Percentiles rank a stretch among this genome's conserved stretches.
Evolutionary conservation across 257 asterid genomes (phyloP).

Genomic region (Eucommia ulmoides): DNA sequence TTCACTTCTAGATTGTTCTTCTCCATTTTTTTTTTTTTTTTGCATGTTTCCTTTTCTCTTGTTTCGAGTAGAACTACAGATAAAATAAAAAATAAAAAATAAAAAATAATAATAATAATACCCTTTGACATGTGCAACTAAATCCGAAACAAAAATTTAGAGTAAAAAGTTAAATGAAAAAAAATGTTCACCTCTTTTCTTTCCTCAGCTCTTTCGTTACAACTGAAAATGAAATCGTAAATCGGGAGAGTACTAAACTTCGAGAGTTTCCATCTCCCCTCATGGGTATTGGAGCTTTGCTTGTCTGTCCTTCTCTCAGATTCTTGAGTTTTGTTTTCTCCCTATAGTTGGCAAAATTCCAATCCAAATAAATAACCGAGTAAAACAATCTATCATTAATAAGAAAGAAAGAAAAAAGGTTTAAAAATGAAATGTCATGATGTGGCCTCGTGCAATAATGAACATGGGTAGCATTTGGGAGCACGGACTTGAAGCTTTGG

Average conservation of each 20-base stretch:
- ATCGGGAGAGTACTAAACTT: conserved; percentile 64
- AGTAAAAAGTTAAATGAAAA: neutral
- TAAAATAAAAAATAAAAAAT: no score
- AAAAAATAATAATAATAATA: conserved; percentile 3
- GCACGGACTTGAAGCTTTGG: no score
- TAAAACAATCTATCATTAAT: no score
- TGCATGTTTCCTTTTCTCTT: neutral
- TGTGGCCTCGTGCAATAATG: no score
- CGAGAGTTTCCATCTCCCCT: conserved; percentile 53
- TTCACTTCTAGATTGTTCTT: neutral
- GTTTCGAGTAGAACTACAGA: conserved; percentile 3
- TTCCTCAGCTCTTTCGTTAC: conserved; percentile 94
- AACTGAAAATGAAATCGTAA: conserved; percentile 71
- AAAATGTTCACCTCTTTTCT: conserved; percentile 67
- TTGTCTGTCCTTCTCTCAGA: neutral
- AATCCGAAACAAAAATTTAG: neutral
- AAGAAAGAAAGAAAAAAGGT: no score
- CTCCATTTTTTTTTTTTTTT: neutral
- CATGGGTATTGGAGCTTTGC: conserved; percentile 35
- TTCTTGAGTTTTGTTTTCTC: neutral
- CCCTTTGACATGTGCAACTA: conserved; percentile 1
- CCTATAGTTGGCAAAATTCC: neutral
- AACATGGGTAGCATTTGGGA: no score
- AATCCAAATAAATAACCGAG: no score
- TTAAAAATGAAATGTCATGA: no score